A percentile compares a stretch with the other conserved stretches of the same genome.
These are phyloP conservation scores for Tylopilus sp. DNA, from an alignment of 768 basidiomycete species.

Conservation along the genomic window DNA sequence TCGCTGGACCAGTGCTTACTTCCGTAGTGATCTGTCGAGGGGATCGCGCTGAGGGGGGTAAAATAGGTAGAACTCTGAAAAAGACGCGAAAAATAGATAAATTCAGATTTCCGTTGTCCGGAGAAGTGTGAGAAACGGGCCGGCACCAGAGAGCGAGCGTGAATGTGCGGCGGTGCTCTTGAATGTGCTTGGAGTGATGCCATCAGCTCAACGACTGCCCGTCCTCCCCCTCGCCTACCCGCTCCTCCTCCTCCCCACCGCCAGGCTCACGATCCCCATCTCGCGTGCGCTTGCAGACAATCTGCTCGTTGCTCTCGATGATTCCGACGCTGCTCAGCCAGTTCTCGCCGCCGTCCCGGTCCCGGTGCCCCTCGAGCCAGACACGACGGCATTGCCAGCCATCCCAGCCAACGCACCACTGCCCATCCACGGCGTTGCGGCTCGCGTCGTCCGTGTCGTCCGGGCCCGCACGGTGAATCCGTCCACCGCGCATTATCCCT, in stretches of 20 bases:
- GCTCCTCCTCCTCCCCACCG: slow-evolving; percentile 69
- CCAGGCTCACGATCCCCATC: slow-evolving; percentile 66
- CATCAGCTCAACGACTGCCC: slow-evolving; percentile 46
- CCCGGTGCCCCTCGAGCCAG: slow-evolving; percentile 25
- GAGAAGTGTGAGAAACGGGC: slow-evolving; percentile 2
- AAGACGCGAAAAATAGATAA: slow-evolving; percentile 51
- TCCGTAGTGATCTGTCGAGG: slow-evolving; percentile 44
- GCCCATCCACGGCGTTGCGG: slow-evolving; percentile 64
- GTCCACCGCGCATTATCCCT: slow-evolving; percentile 47
- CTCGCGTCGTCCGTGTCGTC: slow-evolving; percentile 67
- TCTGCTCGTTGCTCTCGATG: slow-evolving; percentile 63
- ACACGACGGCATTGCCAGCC: not conserved
- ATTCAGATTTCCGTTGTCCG: slow-evolving; percentile 28
- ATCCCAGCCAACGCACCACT: slow-evolving; percentile 18
- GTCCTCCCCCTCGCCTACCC: slow-evolving; percentile 71
- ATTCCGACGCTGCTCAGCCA: slow-evolving; percentile 60
- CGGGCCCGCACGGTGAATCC: slow-evolving; percentile 47
- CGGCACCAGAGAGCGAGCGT: not conserved
- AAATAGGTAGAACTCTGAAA: slow-evolving; percentile 73
- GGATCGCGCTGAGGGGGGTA: slow-evolving; percentile 27
- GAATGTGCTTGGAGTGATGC: slow-evolving; percentile 15
- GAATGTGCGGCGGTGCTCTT: not conserved
- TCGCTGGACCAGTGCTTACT: not conserved
- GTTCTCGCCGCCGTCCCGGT: slow-evolving; percentile 67
- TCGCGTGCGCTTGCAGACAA: slow-evolving; percentile 58